Evolutionary conservation across 371 early-diverging fungal species (phyloP).

Genomic region (Mucor ambiguus): DNA sequence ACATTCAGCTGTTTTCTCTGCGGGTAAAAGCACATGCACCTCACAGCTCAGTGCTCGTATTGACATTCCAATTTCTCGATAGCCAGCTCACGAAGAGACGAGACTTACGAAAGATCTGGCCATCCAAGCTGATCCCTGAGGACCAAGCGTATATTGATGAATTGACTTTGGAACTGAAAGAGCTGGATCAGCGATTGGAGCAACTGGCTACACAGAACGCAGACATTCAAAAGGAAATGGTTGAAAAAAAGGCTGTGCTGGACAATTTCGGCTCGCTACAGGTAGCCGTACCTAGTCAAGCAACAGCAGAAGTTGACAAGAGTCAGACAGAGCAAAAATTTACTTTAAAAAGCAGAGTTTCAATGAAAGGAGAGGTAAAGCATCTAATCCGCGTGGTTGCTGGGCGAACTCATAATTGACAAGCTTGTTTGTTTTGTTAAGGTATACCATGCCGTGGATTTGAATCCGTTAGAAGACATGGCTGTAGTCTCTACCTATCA

Average conservation of each 20-base stretch:
- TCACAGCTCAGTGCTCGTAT: neutral
- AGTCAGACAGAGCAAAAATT: neutral
- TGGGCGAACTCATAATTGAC: neutral
- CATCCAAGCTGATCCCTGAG: slow-evolving; percentile 14
- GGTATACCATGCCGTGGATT: slow-evolving; percentile 11
- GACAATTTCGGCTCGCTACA: neutral
- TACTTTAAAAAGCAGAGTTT: neutral
- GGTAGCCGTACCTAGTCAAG: too few species aligned
- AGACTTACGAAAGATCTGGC: slow-evolving; percentile 24
- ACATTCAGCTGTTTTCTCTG: slow-evolving; percentile 17
- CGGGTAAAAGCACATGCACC: slow-evolving; percentile 5
- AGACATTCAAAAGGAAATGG: slow-evolving; percentile 6
- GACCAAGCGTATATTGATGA: neutral
- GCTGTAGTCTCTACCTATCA: slow-evolving; percentile 14
- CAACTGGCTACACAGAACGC: neutral
- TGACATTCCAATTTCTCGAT: neutral
- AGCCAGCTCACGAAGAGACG: slow-evolving; percentile 1
- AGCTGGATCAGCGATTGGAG: neutral
- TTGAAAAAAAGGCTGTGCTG: slow-evolving; percentile 1
- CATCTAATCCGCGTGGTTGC: neutral
- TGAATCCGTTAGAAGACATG: slow-evolving; percentile 8
- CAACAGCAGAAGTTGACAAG: neutral
- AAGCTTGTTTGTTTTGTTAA: neutral
- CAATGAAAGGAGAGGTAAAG: slow-evolving; percentile 5
- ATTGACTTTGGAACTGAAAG: slow-evolving; percentile 5